These are phyloP conservation scores for Populus hybrid DNA, from an alignment of 441 rosid species.

Conservation along the genomic window DNA sequence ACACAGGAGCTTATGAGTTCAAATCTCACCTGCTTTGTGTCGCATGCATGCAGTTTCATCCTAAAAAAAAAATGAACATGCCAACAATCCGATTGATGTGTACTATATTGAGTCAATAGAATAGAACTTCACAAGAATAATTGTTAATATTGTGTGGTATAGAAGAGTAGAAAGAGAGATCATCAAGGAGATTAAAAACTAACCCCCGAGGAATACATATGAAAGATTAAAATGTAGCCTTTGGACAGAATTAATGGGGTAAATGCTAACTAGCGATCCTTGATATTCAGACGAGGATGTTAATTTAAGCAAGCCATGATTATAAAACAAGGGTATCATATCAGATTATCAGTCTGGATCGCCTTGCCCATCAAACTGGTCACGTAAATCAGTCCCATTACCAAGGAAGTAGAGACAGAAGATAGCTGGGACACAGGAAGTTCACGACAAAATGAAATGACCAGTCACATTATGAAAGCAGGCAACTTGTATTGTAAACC, in stretches of 20 bases:
- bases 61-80: neutral
- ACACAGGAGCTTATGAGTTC: neutral
- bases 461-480: no score
- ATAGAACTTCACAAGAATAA: neutral
- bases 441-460: neutral
- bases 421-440: neutral
- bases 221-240: neutral
- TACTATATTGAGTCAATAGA: neutral
- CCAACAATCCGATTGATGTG: neutral
- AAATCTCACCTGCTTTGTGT: neutral
- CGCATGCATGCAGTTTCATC: neutral
- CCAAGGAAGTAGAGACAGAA: neutral
- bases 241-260: neutral
- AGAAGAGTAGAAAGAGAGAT: no score
- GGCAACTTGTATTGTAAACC: no score
- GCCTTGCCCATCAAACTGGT: neutral
- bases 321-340: neutral
- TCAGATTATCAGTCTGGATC: neutral
- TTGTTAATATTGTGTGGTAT: neutral
- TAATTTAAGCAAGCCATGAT: neutral
- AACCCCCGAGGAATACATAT: neutral
- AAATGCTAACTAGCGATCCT: neutral
- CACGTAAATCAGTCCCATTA: neutral
- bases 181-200: neutral
- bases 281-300: neutral